Evolutionary conservation across 805 yeast genomes (phyloP), one percentile per base, ranked within the genome.

Genomic region (Starmerella khaoyaiensis): DNA sequence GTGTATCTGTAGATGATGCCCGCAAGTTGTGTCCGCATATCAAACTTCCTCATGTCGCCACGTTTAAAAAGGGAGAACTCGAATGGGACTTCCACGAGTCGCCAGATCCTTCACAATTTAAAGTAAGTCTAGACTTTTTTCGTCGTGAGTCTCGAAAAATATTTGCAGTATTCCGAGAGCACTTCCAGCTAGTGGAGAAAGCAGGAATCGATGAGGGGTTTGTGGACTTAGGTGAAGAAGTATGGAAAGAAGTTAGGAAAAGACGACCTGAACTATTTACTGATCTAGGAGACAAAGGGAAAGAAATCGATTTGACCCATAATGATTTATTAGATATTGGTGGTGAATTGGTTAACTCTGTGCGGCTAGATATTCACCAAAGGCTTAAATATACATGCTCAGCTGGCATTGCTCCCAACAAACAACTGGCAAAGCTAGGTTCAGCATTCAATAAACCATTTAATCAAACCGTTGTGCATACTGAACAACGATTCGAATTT

Each of bases 121-220:
- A 90, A 58, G 95, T 90, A 3, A 74, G 86, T 2, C 60, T 90
- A 37, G 97, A 90, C 53, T 94, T 94, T 0, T 90, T 87, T 53
- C 65, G 98, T 42, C 60, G 94, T 41, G 94, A 83, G 52, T 76
- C 90, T 41, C 63, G 94, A 14, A 80, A 79, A 56, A 76, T 90
- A 41, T 64, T 83, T 52, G 63, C 71, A 24, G 60, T 87, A 0
- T 68, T 90, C 49, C 68, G 69, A 39, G 54, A 61, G 6, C 63
- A 67, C 41, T 80, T 87, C 53, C 77, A 72, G 40, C 49, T 67
- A 12, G 82, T 83, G 0, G 94, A 90, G 56, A 86, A 86, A 59
- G 97, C 95, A 0, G 83, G 96, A 59, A 90, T 86, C 15, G 98
- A 90, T 59, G 98, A 90, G 59, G 76, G 84, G 33, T 90, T 79